Evolutionary conservation across 345 rosid genomes (phyloP).

Genomic region (Luvunga scandens): DNA sequence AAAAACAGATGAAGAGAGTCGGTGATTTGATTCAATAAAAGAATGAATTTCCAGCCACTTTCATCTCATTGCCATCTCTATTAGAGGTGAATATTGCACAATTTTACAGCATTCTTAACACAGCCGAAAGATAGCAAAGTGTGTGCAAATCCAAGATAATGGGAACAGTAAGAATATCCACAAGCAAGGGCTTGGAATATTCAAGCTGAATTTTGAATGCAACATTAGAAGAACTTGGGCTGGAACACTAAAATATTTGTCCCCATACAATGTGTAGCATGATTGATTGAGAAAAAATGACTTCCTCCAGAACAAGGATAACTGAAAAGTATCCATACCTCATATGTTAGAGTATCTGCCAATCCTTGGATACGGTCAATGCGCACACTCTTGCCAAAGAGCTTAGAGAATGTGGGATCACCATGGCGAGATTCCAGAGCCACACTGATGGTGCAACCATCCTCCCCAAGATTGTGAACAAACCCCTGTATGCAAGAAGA

Average conservation of each 20-base stretch:
- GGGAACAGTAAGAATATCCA: background rate
- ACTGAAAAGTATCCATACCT: conserved; percentile 43
- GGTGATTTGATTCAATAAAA: background rate
- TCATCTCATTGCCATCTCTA: background rate
- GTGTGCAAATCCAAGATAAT: background rate
- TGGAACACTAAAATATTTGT: background rate
- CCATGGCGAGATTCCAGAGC: conserved; percentile 97
- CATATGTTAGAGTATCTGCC: conserved; percentile 91
- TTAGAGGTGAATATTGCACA: background rate
- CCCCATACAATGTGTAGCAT: background rate
- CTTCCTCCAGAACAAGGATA: background rate
- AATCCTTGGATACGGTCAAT: conserved; percentile 90
- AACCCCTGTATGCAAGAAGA: conserved; percentile 89
- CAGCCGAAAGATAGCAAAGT: background rate
- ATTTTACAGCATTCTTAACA: background rate
- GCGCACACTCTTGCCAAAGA: conserved; percentile 82
- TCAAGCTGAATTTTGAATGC: background rate
- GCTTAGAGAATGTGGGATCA: conserved; percentile 94
- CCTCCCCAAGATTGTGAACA: conserved; percentile 88
- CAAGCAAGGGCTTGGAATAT: background rate
- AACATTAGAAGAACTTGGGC: background rate
- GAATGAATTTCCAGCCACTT: background rate
- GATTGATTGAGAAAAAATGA: no score
- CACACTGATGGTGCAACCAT: conserved; percentile 90
- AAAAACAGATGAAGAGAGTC: background rate